These are phyloP conservation scores for Lactuca sativa DNA, from an alignment of 129 eudicot genomes.

Conservation along the genomic window DNA sequence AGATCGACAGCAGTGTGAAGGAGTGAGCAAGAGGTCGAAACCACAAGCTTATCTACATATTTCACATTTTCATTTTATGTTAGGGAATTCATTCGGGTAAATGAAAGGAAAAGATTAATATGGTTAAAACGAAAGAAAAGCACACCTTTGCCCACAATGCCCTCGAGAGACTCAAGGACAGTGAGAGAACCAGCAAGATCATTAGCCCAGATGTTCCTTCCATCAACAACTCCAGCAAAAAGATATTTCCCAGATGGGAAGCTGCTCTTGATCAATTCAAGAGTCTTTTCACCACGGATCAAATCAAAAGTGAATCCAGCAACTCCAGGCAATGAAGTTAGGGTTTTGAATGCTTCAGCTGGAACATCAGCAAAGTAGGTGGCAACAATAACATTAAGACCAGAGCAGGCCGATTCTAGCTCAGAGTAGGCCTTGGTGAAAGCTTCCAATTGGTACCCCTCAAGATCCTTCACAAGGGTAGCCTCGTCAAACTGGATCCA, in stretches of 20 bases:
- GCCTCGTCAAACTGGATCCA: constrained; percentile 80
- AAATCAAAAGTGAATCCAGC: constrained; percentile 72
- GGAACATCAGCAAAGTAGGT: constrained; percentile 79
- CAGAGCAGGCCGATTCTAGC: constrained; percentile 57
- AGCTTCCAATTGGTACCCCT: constrained; percentile 60
- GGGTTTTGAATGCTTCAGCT: constrained; percentile 56
- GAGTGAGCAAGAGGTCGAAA: constrained; percentile 88
- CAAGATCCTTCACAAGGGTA: constrained; percentile 67
- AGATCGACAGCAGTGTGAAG: constrained; percentile 93
- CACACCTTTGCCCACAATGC: constrained; percentile 88
- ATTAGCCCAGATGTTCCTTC: constrained; percentile 95
- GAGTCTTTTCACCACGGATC: constrained; percentile 62
- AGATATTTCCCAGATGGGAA: constrained; percentile 67
- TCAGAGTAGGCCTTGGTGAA: constrained; percentile 63
- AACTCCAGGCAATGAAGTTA: constrained; percentile 57
- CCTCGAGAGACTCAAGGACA: constrained; percentile 65
- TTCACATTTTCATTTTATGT: neutral
- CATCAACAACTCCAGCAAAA: constrained; percentile 89
- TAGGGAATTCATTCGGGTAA: neutral
- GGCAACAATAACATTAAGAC: constrained; percentile 59
- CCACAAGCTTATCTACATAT: constrained; percentile 76
- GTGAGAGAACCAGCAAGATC: constrained; percentile 66
- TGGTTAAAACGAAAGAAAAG: neutral
- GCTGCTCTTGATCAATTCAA: constrained; percentile 54
- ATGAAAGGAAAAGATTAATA: neutral